Base-by-base conservation (phyloP, 1,284 basidiomycete genomes). In the Cryptococcus hybrid region DNA sequence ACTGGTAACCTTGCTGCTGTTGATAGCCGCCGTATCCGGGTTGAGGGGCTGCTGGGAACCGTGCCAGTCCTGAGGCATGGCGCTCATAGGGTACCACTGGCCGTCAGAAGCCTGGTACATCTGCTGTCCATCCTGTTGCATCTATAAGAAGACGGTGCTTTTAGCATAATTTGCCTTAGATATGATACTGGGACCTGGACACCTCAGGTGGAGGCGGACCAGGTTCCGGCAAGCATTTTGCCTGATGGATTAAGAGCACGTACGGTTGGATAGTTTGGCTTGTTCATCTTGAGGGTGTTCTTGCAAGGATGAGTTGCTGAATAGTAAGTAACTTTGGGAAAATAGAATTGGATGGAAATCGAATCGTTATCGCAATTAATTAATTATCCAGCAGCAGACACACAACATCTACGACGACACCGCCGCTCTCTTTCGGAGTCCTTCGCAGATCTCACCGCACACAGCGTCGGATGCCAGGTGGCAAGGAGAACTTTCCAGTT, bases 101-200 rank as follows among this genome's bases (percentile, higher is more conserved):
- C 64, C 64, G 49, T 66, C 64, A 8, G 51, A 58, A 43, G 64
- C 64, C 50, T 66, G 64, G 45, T 66, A 66, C 64, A 66, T 66
- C 37, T 63, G 54, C 43, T 60, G 54, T 3, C 55, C 49, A 39
- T 40, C 13, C 46, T 47, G 47, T 9, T 49, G 24, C 52, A 47
- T 40, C 54, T 56, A 45, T 35, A 34, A 46, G 34, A 5, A 43
- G 30, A 5, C 30, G 30, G 4, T 30, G 30, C 30, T 30, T 3
- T 3, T n/a, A 36, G 7, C 35, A 9, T 12, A 47, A 9, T 24
- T 47, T 47, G 11, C 9, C 52, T 8, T 7, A 47, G 7, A 7
- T n/a, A 37, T 9, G 11, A 7, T 35, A 7, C n/a, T n/a, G 46
- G 44, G 5, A 47, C 40, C 2, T 18, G 36, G 47, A 30, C 5